Evolutionary conservation across 2,329 filamentous ascomycete genomes (phyloP), one percentile per base, ranked within the genome.

Genomic region (Trichoderma oligosporum): DNA sequence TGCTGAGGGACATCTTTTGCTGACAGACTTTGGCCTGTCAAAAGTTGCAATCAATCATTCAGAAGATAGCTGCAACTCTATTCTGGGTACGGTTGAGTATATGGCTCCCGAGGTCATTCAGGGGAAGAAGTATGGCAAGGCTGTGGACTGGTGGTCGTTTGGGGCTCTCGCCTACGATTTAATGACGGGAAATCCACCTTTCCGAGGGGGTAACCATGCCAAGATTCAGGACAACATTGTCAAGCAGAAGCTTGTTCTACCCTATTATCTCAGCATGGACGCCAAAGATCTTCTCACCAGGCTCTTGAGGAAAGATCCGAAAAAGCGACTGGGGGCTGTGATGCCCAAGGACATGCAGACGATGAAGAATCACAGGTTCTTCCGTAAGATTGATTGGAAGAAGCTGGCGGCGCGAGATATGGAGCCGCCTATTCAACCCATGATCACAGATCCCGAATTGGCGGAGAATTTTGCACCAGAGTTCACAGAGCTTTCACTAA

Each of bases 61-160:
- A 3, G 85, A 85, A 39, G 85, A 85, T 38, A 77, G 71, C 56
- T 97, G 93, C 79, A 90, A 91, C 73, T 96, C 91, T 39, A 88
- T 97, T 63, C 84, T 97, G 8, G 94, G 94, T 49, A 99, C 94
- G 0, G 87, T 97, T 58, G 94, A 97, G 71, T 99, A 99, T 80
- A 99, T 99, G 94, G 95, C 94, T 0, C 94, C 94, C 1, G 94
- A 99, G 74, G 89, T 99, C 51, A 85, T 99, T 60, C 82, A 86
- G 61, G 92, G 91, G 60, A 86, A 89, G 63, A 86, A 89, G 63
- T 99, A 99, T 71, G 92, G 93, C 67, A 93, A 92, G 72, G 87
- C 91, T 1, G 95, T 97, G 16, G 94, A 99, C 75, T 99, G 93
- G 93, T 99, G 94, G 94, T 96, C 92, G 4, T 86, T 99, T 45